phyloP scores from a whole-genome alignment of 2,329 filamentous ascomycete species.

The Fusarium mundagurra region DNA sequence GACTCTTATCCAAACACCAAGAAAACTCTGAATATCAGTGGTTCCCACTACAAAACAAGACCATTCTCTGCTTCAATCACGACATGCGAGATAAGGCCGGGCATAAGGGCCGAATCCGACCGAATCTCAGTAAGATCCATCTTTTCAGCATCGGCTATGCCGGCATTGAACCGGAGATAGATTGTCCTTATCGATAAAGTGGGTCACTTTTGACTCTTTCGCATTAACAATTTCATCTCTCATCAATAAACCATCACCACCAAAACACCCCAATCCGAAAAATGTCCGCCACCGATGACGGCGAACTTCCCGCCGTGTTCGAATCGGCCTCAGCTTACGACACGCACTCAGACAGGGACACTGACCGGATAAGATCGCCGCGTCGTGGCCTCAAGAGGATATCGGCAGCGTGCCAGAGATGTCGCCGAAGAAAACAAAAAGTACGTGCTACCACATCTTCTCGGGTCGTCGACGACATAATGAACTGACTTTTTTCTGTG shows the following conservation, averaged over 20 bases:
- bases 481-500: neutral
- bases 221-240: constrained; percentile 6
- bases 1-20: neutral
- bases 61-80: neutral
- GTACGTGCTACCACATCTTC: neutral
- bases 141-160: constrained; percentile 1
- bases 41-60: neutral
- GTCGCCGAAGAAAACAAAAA: constrained; percentile 38
- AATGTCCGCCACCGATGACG: constrained; percentile 22
- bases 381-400: constrained; percentile 34
- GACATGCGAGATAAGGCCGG: neutral
- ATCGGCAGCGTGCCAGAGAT: constrained; percentile 36
- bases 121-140: neutral
- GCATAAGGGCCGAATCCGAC: neutral
- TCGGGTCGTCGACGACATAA: neutral
- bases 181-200: constrained; percentile 9
- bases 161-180: constrained; percentile 21
- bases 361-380: constrained; percentile 7
- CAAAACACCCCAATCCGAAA: neutral
- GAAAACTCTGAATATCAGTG: neutral
- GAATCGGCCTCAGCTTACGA: constrained; percentile 15
- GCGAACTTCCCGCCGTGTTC: constrained; percentile 19
- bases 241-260: neutral
- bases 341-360: constrained; percentile 16
- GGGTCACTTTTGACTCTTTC: constrained; percentile 1